Base-by-base conservation (phyloP, 2,329 filamentous ascomycete genomes). In the Acrocalymma vagum region DNA sequence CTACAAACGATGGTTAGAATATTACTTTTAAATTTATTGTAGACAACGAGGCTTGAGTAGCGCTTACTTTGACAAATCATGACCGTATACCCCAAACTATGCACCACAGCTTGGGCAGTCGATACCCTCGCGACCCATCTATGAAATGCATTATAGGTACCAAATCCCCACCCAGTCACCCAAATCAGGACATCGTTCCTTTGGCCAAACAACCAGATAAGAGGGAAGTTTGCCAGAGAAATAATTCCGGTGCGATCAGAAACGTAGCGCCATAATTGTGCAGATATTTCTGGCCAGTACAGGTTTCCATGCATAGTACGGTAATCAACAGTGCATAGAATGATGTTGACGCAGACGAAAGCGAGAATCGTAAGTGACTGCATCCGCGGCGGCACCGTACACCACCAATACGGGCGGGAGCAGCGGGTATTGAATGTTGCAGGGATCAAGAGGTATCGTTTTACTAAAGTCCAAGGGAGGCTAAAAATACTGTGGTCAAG, bases 91-190 rank as follows among this genome's bases (percentile, higher is more conserved):
- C 78, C 77, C 1, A 85, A 42, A 0, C 83, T 85, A 54, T 89
- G 86, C 0, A 84, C 62, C 2, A 87, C 72, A 1, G 83, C 85
- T 50, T 87, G 77, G 0, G 83, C 41, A 0, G 84, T 84, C 5
- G 83, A 77, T 3, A 86, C 73, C 13, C 85, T 74, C 0, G 86
- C 85, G 3, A 85, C 74, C 75, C 83, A 84, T 0, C 85, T 80
- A 62, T 88, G 86, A 36, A 87, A 87, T 26, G 82, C 77, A 51
- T 82, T 88, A 55, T 83, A 88, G 0, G 82, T 83, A 2, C 77
- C 76, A 60, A 85, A 87, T 9, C 81, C 82, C 84, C 85, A 88
- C 0, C 85, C 85, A 0, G 86, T 88, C 0, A 83, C 60, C 82
- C 82, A 86, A 38, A 87, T 71, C 11, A 87, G 74, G 0, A 84